phyloP scores from a whole-genome alignment of 371 early-diverging fungal species.

The Parasitella parasitica region DNA sequence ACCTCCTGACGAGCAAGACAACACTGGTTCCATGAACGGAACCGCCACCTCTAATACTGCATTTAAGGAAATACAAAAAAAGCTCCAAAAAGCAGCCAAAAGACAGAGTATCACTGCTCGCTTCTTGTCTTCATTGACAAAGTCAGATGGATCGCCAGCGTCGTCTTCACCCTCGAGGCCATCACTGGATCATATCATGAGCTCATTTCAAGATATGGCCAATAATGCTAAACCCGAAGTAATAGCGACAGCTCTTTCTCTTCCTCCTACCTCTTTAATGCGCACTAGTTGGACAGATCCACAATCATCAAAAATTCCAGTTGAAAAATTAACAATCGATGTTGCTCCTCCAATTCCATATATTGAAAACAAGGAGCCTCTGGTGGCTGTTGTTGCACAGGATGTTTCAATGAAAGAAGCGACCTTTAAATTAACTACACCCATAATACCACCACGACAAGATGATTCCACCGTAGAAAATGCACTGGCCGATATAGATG shows the following conservation, averaged over 20 bases:
- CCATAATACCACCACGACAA: not conserved
- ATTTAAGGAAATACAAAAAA: slow-evolving; percentile 29
- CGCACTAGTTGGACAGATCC: not conserved
- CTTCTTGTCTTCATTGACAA: slow-evolving; percentile 30
- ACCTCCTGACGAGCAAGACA: not conserved
- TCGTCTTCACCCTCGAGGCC: slow-evolving; percentile 1
- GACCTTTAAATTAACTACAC: no score
- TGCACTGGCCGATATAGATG: slow-evolving; percentile 34
- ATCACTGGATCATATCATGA: slow-evolving; percentile 23
- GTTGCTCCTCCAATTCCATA: not conserved
- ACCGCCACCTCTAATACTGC: slow-evolving; percentile 11
- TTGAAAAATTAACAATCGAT: slow-evolving; percentile 1
- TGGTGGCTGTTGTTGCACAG: no score
- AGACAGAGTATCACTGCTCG: slow-evolving; percentile 49
- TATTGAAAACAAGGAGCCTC: not conserved
- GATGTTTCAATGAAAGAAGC: no score
- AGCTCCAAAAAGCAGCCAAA: slow-evolving; percentile 39
- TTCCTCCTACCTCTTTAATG: not conserved
- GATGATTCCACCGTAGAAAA: slow-evolving; percentile 8
- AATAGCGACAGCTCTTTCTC: not conserved
- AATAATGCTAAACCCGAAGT: not conserved
- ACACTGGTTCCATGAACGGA: not conserved
- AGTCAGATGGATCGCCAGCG: not conserved
- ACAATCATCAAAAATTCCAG: not conserved
- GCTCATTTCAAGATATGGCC: slow-evolving; percentile 5